Evolutionary conservation across 208 protist species (phyloP), one percentile per base, ranked within the genome.

Genomic region (Polymyxa betae): DNA sequence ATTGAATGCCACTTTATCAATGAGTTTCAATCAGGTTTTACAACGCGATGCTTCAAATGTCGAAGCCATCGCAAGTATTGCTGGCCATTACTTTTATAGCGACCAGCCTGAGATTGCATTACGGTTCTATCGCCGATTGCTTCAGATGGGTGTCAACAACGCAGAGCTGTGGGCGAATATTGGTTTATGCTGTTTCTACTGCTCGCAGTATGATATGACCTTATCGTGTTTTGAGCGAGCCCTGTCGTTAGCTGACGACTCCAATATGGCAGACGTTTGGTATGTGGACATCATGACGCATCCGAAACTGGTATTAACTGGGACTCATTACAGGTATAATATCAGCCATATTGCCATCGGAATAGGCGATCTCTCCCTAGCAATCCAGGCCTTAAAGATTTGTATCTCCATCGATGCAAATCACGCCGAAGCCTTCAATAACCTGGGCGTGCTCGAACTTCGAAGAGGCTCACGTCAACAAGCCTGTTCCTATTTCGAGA

Each of bases 91-190:
- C 0, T 94, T 94, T 52, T 94, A 94, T 44, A 46, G 38, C 38
- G 93, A 93, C 40, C 16, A 92, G 64, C 89, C 89, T 10, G 93
- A 94, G 77, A 64, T 93, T 0, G 91, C 92, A 24, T n/a, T 94
- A 46, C 52, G 92, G 38, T 93, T 93, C 16, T 94, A 92, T 64
- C 68, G 88, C 38, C 95, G 97, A 0, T 92, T 98, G 32, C 92
- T 98, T 41, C 96, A 98, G 93, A 98, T 98, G 97, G 97, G 97
- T 16, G 93, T 98, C 38, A 93, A 96, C 90, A 96, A 90, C 38
- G 91, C 95, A 10, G 97, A 98, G 93, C 90, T 98, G 38, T 98
- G 97, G 97, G 97, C 96, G 60, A 98, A 98, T 93, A 90, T 98
- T 46, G 97, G 95, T 41, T 92, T 98, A 72, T 98, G 95, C 91